phyloP scores from a whole-genome alignment of 495 filamentous ascomycete species.

The Hyaloscypha variabilis region DNA sequence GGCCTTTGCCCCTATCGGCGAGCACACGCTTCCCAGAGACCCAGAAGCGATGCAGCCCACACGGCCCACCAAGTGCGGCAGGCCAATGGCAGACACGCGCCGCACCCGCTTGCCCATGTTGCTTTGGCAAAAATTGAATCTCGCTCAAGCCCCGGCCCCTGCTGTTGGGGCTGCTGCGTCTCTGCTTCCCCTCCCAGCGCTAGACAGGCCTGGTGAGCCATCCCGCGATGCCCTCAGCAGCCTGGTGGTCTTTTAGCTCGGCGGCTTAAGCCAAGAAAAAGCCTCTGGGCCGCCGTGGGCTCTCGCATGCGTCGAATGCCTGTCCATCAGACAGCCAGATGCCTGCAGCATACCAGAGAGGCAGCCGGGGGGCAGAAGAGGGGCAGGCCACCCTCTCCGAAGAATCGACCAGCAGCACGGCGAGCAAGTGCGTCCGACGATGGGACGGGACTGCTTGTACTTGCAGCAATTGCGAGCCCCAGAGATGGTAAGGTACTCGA shows the following conservation, averaged over 20 bases:
- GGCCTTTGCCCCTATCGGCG: not conserved
- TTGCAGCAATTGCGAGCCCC: no score
- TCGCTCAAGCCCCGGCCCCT: not conserved
- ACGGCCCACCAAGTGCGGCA: not conserved
- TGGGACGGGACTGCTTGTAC: no score
- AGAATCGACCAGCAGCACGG: not conserved
- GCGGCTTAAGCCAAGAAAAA: conserved; percentile 27
- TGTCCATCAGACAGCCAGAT: conserved; percentile 6
- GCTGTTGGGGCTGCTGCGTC: not conserved
- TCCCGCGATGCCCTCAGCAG: conserved; percentile 11
- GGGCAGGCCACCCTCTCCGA: not conserved
- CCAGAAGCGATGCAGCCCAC: conserved; percentile 7
- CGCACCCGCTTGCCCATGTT: not conserved
- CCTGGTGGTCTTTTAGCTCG: conserved; percentile 18
- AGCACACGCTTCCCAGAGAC: conserved; percentile 1
- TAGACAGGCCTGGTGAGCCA: conserved; percentile 14
- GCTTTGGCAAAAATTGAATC: conserved; percentile 1
- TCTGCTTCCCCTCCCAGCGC: conserved; percentile 11
- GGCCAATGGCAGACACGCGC: not conserved
- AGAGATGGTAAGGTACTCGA: not conserved
- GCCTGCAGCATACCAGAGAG: conserved; percentile 9
- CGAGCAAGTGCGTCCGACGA: not conserved
- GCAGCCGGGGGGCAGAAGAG: not conserved
- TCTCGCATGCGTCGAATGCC: not conserved
- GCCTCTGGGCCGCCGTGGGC: conserved; percentile 27